Conservation (phyloP, 78 protist species). For the Dictyostelium brefeldianum region DNA sequence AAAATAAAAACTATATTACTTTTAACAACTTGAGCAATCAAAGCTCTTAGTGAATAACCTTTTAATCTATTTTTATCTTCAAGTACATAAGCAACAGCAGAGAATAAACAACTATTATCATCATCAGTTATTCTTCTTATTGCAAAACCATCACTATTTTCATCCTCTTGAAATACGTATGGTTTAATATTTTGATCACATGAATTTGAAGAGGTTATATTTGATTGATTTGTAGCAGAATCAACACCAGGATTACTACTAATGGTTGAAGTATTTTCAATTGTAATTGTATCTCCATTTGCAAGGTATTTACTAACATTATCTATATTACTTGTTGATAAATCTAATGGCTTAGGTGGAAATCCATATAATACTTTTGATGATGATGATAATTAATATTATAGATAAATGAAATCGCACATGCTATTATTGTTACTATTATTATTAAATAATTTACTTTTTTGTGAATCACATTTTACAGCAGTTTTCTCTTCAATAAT, state of each 20-base stretch:
- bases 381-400: constrained; percentile 4
- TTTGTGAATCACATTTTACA: constrained; percentile 5
- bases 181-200: background rate
- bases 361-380: constrained; percentile 51
- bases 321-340: background rate
- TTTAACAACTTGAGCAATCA: constrained; percentile 55
- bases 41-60: constrained; percentile 22
- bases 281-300: constrained; percentile 64
- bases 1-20: background rate
- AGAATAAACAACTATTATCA: constrained; percentile 77
- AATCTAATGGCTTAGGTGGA: constrained; percentile 60
- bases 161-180: background rate
- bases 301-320: background rate
- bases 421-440: background rate
- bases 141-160: constrained; percentile 24
- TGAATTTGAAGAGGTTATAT: background rate
- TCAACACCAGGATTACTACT: background rate
- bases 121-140: constrained; percentile 57
- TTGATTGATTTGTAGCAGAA: background rate
- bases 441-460: constrained; percentile 1
- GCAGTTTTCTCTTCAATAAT: constrained; percentile 23
- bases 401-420: too few relatives aligned
- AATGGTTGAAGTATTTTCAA: constrained; percentile 15
- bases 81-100: constrained; percentile 73
- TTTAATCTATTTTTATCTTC: constrained; percentile 55